Base-by-base conservation (phyloP, 495 filamentous ascomycete genomes). In the Podospora appendiculata region DNA sequence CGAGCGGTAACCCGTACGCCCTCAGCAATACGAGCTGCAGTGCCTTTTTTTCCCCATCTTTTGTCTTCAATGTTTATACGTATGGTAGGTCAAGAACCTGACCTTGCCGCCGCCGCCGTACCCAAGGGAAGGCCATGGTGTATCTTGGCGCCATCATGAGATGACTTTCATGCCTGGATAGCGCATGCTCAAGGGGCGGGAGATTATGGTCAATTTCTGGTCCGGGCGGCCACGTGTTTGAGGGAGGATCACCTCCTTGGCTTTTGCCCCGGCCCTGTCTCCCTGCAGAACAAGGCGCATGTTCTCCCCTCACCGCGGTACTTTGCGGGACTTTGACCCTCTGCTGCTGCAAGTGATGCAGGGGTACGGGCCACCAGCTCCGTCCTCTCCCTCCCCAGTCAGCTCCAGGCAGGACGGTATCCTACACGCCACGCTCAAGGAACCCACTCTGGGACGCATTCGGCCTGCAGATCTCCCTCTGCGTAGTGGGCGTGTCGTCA, bases 141-240 rank as follows among this genome's bases (percentile, higher is more conserved):
- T 25, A 25, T 25, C 36, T 50, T 50, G 52, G 43, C 47, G 52
- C 52, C 46, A 41, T 52, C 40, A 19, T 57, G 45, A 53, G 46
- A 57, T 57, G 55, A 57, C 34, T 45, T 56, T 51, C 41, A 57
- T 58, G 56, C 52, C 38, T 47, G 39, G 40, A 46, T 32, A 42
- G 47, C 35, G 56, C 47, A 38, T 43, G 42, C 44, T 41, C 55
- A 55, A 58, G 55, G 56, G 53, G 50, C 53, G 53, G 66, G 69
- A 66, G 62, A 71, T 72, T 70, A 58, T 52, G 58, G 58, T 58
- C 58, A 60, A 61, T 60, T 64, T 60, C 61, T 65, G 63, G 65
- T 52, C 69, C 69, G 54, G 58, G 64, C 67, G 61, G 68, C 70
- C 70, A 74, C 70, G 69, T 74, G 70, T 65, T 50, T 44, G 14